Conservation (phyloP, 768 basidiomycete genomes). For the Clitopilus hobsonii region DNA sequence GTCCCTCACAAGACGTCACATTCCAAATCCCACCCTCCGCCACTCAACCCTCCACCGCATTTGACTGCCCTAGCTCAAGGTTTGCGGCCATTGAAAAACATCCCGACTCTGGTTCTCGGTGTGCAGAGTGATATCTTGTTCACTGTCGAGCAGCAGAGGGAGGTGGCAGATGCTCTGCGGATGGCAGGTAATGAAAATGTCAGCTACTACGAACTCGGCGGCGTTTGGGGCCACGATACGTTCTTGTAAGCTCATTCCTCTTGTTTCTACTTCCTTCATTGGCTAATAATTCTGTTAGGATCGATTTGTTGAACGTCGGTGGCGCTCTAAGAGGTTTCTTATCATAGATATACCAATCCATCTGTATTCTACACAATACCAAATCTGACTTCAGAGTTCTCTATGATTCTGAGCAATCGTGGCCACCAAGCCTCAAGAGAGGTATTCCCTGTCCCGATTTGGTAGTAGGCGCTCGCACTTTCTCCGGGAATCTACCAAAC, state of each 20-base stretch:
- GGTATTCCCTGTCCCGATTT: not conserved
- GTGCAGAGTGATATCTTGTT: slow-evolving; percentile 97
- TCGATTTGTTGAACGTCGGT: slow-evolving; percentile 87
- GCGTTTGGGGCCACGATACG: slow-evolving; percentile 99
- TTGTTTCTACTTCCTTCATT: not conserved
- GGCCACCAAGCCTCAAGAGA: too few species aligned
- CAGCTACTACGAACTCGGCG: slow-evolving; percentile 95
- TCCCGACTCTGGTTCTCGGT: slow-evolving; percentile 82
- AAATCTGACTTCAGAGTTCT: too few species aligned
- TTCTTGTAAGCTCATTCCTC: slow-evolving; percentile 63
- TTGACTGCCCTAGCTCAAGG: slow-evolving; percentile 76
- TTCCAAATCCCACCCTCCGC: slow-evolving; percentile 70
- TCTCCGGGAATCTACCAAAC: not conserved
- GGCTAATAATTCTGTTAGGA: slow-evolving; percentile 28
- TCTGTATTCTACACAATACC: too few species aligned
- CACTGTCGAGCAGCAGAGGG: slow-evolving; percentile 95
- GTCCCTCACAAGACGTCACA: slow-evolving; percentile 39
- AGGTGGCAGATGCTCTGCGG: slow-evolving; percentile 87
- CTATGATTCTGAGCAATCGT: too few species aligned
- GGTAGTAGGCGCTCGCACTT: not conserved
- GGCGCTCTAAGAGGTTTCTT: slow-evolving; percentile 90
- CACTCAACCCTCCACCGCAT: slow-evolving; percentile 68
- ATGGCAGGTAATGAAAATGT: slow-evolving; percentile 87
- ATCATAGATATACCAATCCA: too few species aligned
- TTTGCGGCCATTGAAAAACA: slow-evolving; percentile 66